Evolutionary conservation across 2,329 filamentous ascomycete species (phyloP).

Genomic region (Epichloe amarillans): DNA sequence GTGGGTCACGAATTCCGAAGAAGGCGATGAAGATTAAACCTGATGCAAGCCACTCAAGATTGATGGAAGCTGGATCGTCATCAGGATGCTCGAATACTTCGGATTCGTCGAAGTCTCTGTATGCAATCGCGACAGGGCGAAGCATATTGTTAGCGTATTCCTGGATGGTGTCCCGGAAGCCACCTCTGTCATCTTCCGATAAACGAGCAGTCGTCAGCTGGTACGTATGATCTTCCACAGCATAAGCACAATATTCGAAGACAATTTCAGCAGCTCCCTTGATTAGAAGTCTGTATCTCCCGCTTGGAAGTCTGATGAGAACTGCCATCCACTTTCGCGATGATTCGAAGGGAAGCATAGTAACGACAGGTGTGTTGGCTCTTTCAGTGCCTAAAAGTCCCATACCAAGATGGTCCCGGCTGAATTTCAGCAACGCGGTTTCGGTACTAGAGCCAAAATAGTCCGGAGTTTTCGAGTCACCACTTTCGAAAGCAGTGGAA

Average conservation of each 20-base stretch:
- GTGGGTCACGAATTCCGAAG: constrained; percentile 56
- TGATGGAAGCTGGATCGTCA: constrained; percentile 21
- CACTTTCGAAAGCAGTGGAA: constrained; percentile 41
- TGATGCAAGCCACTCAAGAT: constrained; percentile 28
- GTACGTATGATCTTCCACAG: constrained; percentile 31
- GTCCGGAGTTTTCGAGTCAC: constrained; percentile 18
- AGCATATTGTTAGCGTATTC: constrained; percentile 55
- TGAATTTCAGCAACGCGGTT: constrained; percentile 37
- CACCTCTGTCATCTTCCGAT: constrained; percentile 18
- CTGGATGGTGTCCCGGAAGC: constrained; percentile 21
- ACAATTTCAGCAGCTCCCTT: constrained; percentile 47
- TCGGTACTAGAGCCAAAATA: constrained; percentile 44
- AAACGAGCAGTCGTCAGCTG: constrained; percentile 16
- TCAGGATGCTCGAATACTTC: constrained; percentile 43
- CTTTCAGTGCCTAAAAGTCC: constrained; percentile 31
- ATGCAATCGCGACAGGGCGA: constrained; percentile 62
- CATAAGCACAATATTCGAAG: constrained; percentile 28
- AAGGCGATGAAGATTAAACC: constrained; percentile 33
- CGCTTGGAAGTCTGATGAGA: constrained; percentile 31
- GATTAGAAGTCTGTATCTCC: constrained; percentile 36
- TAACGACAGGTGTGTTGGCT: constrained; percentile 29
- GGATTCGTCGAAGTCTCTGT: constrained; percentile 58
- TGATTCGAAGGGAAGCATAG: constrained; percentile 42
- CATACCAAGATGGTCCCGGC: constrained; percentile 35
- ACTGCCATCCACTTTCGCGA: constrained; percentile 43